These are phyloP conservation scores for Cyanophora paradoxa DNA, from an alignment of 78 protist species.

Conservation along the genomic window DNA sequence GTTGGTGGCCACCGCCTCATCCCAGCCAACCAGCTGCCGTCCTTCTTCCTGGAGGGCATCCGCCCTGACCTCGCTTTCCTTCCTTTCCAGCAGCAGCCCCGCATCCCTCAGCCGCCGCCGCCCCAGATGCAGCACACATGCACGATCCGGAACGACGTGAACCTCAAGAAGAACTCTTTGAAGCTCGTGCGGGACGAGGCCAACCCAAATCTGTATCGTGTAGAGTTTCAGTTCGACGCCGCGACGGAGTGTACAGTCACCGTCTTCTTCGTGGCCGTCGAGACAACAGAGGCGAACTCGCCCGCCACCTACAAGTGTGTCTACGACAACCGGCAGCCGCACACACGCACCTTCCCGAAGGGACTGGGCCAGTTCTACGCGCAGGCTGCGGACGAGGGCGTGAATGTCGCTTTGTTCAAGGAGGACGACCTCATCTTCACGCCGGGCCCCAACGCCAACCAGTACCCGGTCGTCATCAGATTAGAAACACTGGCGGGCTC, in stretches of 20 bases:
- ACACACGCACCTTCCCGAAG: background rate
- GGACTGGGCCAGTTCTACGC: slow-evolving; percentile 9
- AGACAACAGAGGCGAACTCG: background rate
- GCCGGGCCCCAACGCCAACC: background rate
- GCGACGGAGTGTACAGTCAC: background rate
- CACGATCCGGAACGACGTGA: slow-evolving; percentile 36
- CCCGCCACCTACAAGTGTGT: background rate
- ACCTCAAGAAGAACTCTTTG: slow-evolving; percentile 25
- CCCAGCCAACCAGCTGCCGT: no score
- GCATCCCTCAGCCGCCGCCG: slow-evolving; percentile 2
- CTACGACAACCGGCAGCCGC: background rate
- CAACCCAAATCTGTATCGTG: background rate
- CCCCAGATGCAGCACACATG: slow-evolving; percentile 18
- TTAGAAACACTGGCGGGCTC: background rate
- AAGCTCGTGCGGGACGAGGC: background rate
- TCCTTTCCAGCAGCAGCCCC: background rate
- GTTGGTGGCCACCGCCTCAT: no score
- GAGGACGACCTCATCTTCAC: background rate
- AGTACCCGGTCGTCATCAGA: slow-evolving; percentile 17
- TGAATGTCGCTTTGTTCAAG: background rate
- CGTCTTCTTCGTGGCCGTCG: background rate
- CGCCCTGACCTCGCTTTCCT: background rate
- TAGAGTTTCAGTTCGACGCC: slow-evolving; percentile 25
- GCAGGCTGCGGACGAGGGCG: background rate
- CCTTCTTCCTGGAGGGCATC: slow-evolving; percentile 8